Base-by-base conservation (phyloP, 768 basidiomycete species). In the Boletales sp. region DNA sequence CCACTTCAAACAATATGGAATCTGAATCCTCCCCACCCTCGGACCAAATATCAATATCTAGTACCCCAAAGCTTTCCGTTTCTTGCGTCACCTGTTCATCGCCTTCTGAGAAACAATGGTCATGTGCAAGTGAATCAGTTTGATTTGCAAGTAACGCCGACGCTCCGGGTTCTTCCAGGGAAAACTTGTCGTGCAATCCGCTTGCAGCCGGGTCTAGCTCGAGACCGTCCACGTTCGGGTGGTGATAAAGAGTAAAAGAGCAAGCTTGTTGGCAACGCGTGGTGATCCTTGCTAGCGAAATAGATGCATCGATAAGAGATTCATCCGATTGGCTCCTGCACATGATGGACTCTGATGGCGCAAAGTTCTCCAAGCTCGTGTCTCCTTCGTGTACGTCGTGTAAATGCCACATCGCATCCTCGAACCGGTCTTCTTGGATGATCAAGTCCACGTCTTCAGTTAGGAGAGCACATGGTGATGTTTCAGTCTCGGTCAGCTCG, bases 291-390 rank as follows among this genome's bases (percentile, higher is more conserved):
- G 54, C 44, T 49, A 53, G 60, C 44, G 55, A 51, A 41, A 55
- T 48, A 25, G 51, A 18, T 41, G 35, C 38, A 49, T 46, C 28
- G 59, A 68, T 62, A 66, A 64, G 66, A 50, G 57, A 64, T 56
- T 50, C 46, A 18, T 54, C 55, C 45, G 56, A 62, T 56, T 44
- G 45, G 39, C 46, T 14, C 39, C 17, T 19, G 8, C 46, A 47
- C 40, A 48, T 34, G 19, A 41, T 33, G 46, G 18, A 2, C 1
- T 28, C 25, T 28, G 25, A 28, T 28, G 25, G 25, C 7, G 25
- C 25, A 28, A 28, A 28, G 25, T 28, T 28, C 25, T 28, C 25
- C 25, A 28, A 28, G 25, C 6, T 6, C 25, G 25, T 28, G 6
- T 28, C 25, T 28, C 6, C 25, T 28, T 28, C 25, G 6, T 28